Evolutionary conservation across 1,139 yeast genomes (phyloP), one percentile per base, ranked within the genome.

Genomic region (Neolecta irregularis): DNA sequence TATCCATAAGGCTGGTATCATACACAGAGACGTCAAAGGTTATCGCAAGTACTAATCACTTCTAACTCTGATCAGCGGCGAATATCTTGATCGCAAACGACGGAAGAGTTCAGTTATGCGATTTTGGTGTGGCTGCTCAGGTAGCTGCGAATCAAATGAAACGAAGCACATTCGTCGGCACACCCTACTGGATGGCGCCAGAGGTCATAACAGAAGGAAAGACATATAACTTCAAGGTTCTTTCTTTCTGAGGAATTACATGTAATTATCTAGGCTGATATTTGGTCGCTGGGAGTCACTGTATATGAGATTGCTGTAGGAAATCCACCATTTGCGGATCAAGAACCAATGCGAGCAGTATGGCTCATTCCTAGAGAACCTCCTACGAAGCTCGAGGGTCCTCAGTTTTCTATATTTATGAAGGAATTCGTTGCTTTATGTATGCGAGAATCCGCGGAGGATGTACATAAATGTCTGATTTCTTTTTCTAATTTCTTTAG

Each of bases 101-200:
- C 41, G 98, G 98, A 5, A 69, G 68, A 39, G 93, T 88, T 2
- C 83, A 80, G 49, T 64, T 91, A 33, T 88, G 98, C 64, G 99
- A 88, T 55, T 88, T 88, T 58, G 99, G 99, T 22, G 98, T 88
- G 11, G 96, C 98, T 0, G 95, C 96, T 1, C 91, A 81, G 53
- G 62, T 85, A 26, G 71, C 92, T 1, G 67, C 85, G n/a, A 69
- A 74, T 28, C 73, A 74, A 22, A 56, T 73, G 34, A 78, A 85
- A 51, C 66, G 98, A 49, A 80, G 88, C 29, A 88, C 98, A 1
- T 83, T 88, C 71, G 96, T 93, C 0, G 99, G 99, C 4, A 91
- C 99, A 0, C 98, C 98, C 0, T 91, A 85, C 54, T 91, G 99
- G 99, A 91, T 91, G 99, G 98, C 98, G 0, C 98, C 98, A 0